Base-by-base conservation (phyloP, 805 yeast genomes). In the Wickerhamomyces chaumierensis region DNA sequence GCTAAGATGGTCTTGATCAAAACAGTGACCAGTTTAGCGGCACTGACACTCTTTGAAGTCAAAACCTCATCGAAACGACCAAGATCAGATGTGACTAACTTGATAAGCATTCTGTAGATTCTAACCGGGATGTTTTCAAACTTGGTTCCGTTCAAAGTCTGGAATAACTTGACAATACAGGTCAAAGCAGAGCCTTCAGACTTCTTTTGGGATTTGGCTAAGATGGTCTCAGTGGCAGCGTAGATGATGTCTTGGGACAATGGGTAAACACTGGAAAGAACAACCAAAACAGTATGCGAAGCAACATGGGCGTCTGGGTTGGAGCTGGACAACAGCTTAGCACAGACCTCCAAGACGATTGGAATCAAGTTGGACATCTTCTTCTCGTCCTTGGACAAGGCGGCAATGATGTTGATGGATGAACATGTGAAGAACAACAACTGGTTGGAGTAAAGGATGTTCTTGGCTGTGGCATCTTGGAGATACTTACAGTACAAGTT, bases 251-350 rank as follows among this genome's bases (percentile, higher is more conserved):
- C 64, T 46, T 58, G 65, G 6, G 73, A 65, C 32, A 92, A 66
- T 6, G 85, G 81, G 36, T 78, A 69, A 35, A 90, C 80, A 3
- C 90, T 68, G 5, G 81, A 72, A 37, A 88, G 62, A 2, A 90
- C 95, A 0, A 90, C 73, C 18, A 90, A 55, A 13, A 87, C 66
- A 36, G 95, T 82, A 56, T 84, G 90, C 2, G 90, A 86, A 16
- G 95, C 80, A 42, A 85, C 69, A 56, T 83, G 92, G 37, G 79
- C 69, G 50, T 85, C 94, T 8, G 65, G 60, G 39, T 60, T 61
- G 12, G 60, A 42, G 6, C 75, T 63, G 2, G 62, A 60, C 43
- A 81, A 58, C 31, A 82, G 59, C 40, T 66, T 63, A 16, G 81
- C 83, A 14, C 77, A 62, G 2, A 69, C 61, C 51, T 78, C 81